A percentile compares a stretch with the other conserved stretches of the same genome.
These are phyloP conservation scores for Rhizoctonia solani DNA, from an alignment of 1,284 basidiomycete species.

Conservation along the genomic window DNA sequence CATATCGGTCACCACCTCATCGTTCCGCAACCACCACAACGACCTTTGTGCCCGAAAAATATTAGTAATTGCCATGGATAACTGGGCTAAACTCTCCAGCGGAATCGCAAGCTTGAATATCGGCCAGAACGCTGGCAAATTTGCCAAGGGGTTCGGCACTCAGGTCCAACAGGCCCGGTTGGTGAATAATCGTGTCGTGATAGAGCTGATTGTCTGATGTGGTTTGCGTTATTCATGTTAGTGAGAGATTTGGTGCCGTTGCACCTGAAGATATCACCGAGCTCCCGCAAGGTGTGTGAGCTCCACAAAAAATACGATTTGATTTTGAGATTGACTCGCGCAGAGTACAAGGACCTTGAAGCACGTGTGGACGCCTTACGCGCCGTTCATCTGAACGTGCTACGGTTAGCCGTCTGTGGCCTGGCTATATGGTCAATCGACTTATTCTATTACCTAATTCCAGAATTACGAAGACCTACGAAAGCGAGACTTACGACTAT, in stretches of 20 bases:
- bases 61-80: constrained; percentile 60
- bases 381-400: constrained; percentile 73
- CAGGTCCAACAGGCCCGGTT: constrained; percentile 82
- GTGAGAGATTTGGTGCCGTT: constrained; percentile 87
- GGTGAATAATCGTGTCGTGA: constrained; percentile 38
- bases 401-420: constrained; percentile 62
- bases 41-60: constrained; percentile 27
- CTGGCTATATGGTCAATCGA: no score
- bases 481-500: constrained; percentile 88
- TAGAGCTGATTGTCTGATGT: constrained; percentile 5
- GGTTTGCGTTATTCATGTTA: constrained; percentile 36
- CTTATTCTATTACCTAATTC: no score
- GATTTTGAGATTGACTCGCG: constrained; percentile 41
- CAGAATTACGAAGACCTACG: constrained; percentile 87
- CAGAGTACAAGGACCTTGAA: constrained; percentile 97
- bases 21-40: constrained; percentile 10
- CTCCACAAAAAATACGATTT: background rate
- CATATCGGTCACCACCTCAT: constrained; percentile 31
- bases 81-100: constrained; percentile 70
- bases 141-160: constrained; percentile 83
- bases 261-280: constrained; percentile 94
- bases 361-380: constrained; percentile 91
- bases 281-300: constrained; percentile 70
- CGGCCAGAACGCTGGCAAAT: constrained; percentile 67
- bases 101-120: constrained; percentile 65